Percentiles rank a stretch among this genome's conserved stretches.
phyloP scores from a whole-genome alignment of 805 yeast genomes.

The Candida orba region DNA sequence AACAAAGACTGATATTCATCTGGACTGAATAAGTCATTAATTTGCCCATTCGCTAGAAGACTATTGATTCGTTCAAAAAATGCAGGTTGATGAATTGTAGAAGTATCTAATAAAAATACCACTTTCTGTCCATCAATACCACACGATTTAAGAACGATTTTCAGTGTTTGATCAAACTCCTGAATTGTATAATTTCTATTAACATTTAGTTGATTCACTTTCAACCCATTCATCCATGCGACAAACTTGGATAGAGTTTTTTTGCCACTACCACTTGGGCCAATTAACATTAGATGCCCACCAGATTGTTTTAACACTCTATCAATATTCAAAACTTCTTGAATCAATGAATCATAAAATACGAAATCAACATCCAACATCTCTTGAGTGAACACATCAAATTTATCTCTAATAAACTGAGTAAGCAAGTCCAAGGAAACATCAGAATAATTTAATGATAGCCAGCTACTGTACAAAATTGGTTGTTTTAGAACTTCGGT shows the following conservation, averaged over 20 bases:
- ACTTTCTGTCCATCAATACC: conserved; percentile 52
- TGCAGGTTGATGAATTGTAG: conserved; percentile 64
- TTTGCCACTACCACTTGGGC: conserved; percentile 78
- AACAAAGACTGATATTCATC: conserved; percentile 55
- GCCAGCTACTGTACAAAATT: conserved; percentile 68
- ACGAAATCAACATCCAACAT: conserved; percentile 55
- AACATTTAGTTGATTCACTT: conserved; percentile 50
- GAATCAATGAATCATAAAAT: conserved; percentile 62
- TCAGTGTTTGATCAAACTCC: conserved; percentile 64
- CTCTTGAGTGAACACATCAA: conserved; percentile 72
- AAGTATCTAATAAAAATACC: conserved; percentile 76
- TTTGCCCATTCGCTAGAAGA: conserved; percentile 84
- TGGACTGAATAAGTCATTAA: conserved; percentile 81
- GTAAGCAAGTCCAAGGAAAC: conserved; percentile 42
- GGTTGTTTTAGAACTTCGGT: conserved; percentile 37
- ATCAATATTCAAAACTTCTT: conserved; percentile 72
- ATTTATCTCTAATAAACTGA: conserved; percentile 53
- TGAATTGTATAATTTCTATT: conserved; percentile 43
- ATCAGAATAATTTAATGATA: conserved; percentile 52
- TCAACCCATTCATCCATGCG: conserved; percentile 84
- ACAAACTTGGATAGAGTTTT: conserved; percentile 72
- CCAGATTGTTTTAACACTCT: conserved; percentile 78
- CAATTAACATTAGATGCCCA: conserved; percentile 84
- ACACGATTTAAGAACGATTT: conserved; percentile 42
- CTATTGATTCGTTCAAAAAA: conserved; percentile 91